Percentiles rank a stretch among this genome's conserved stretches.
Conservation (phyloP, 2,329 filamentous ascomycete species). For the Botrytis porri region DNA sequence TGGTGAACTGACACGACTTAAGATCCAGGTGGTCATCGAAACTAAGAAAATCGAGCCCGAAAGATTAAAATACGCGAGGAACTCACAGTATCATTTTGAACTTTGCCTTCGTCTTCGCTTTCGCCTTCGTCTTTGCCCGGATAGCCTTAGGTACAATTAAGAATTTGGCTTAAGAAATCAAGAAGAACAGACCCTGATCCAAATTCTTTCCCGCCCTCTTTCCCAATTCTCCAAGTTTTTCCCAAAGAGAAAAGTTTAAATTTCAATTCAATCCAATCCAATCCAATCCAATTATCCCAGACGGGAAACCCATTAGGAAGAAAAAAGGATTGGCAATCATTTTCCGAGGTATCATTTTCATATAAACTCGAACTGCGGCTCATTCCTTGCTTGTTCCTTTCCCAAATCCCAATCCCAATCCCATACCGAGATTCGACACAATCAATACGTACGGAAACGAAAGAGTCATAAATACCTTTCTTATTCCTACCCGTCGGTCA, state of each 20-base stretch:
- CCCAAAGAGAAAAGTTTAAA: neutral
- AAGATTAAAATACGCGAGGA: constrained; percentile 11
- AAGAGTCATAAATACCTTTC: neutral
- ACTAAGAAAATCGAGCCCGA: neutral
- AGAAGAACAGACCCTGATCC: neutral
- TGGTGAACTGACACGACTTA: neutral
- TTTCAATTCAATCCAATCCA: neutral
- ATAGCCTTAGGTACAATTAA: constrained; percentile 2
- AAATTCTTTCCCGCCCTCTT: neutral
- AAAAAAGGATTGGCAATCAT: neutral
- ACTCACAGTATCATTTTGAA: neutral
- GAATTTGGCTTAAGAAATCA: constrained; percentile 5
- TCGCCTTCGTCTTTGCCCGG: neutral
- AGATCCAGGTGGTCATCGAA: neutral
- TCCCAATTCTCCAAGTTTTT: neutral
- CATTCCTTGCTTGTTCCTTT: constrained; percentile 12
- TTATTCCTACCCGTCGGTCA: constrained; percentile 4
- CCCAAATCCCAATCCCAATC: neutral
- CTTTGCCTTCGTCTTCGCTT: neutral
- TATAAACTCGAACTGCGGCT: constrained; percentile 9
- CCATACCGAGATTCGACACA: neutral
- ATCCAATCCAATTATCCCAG: neutral
- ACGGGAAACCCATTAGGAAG: neutral
- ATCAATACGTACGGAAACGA: neutral
- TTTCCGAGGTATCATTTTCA: neutral